phyloP scores from a whole-genome alignment of 495 filamentous ascomycete genomes.

The Penicillium parvum region DNA sequence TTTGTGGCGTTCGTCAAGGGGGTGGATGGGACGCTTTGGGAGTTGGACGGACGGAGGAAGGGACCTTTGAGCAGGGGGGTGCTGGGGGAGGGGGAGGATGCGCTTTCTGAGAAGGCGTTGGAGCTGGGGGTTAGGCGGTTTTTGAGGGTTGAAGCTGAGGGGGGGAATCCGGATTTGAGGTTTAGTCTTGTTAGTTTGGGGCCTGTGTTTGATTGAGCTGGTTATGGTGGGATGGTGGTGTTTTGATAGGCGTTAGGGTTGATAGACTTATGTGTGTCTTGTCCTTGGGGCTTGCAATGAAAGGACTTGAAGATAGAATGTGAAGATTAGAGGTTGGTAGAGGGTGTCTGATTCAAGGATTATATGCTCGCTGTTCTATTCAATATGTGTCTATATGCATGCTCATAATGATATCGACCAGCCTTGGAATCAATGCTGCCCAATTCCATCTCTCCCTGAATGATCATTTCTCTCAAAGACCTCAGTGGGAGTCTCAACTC shows the following conservation, averaged over 20 bases:
- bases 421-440: no score
- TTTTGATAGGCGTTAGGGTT: not conserved
- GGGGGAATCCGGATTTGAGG: slow-evolving; percentile 61
- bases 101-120: slow-evolving; percentile 62
- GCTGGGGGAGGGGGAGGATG: slow-evolving; percentile 57
- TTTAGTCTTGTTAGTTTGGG: slow-evolving; percentile 73
- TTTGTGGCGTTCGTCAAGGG: slow-evolving; percentile 84
- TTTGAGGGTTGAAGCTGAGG: slow-evolving; percentile 54
- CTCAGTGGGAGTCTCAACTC: slow-evolving; percentile 1
- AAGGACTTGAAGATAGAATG: no score
- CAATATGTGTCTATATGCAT: no score
- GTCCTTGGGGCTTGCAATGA: no score
- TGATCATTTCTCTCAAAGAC: not conserved
- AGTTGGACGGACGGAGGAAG: slow-evolving; percentile 76
- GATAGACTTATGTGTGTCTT: no score
- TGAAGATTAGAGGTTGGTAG: no score
- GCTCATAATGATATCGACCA: no score
- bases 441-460: not conserved
- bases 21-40: slow-evolving; percentile 68
- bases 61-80: slow-evolving; percentile 59
- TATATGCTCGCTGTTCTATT: no score
- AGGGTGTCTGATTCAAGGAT: no score
- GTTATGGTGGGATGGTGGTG: not conserved
- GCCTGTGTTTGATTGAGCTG: slow-evolving; percentile 53
- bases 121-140: slow-evolving; percentile 55